Evolutionary conservation across 805 yeast species (phyloP), one percentile per base, ranked within the genome.

Genomic region (Lachancea lanzarotensis): DNA sequence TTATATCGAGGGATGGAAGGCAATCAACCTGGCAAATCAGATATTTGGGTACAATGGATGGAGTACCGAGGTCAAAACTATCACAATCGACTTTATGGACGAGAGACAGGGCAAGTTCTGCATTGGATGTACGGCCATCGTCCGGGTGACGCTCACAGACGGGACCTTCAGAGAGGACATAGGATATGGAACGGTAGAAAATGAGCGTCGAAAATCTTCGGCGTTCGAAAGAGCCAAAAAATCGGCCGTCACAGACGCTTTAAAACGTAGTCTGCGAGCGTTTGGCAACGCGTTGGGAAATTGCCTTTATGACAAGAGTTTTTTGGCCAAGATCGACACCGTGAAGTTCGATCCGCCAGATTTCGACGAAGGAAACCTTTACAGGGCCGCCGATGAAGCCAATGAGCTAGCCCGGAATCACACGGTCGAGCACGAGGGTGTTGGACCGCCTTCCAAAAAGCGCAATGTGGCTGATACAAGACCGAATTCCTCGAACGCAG

Each of bases 31-130:
- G 38, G 95, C 95, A 12, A 85, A 85, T 56, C 83, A 81, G 53
- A 79, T 85, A 2, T 84, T 85, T 71, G 95, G 95, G 0, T 84
- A 82, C 54, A 80, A 84, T 56, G 93, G 93, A 1, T 85, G 95
- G 95, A 71, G 74, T 52, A 79, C 89, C 0, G 91, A 84, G 54
- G 74, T 85, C 4, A 76, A 77, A 47, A 72, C 71, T 35, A 74
- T 80, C 13, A 79, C 75, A 25, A 82, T 84, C 15, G 95, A 85
- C 59, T 85, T 75, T 53, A 67, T 83, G 38, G 95, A 85, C 55
- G 79, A 78, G 30, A 72, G 72, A 34, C 76, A 76, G 32, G 80
- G 81, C 6, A 70, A 76, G 38, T 75, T 69, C 48, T 74, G 79
- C 20, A 68, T 85, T 60, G 93, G 93, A 1, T 67, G 85, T 10